Evolutionary conservation across 2,329 filamentous ascomycete genomes (phyloP).

Genomic region (Nigrograna mackinnonii): DNA sequence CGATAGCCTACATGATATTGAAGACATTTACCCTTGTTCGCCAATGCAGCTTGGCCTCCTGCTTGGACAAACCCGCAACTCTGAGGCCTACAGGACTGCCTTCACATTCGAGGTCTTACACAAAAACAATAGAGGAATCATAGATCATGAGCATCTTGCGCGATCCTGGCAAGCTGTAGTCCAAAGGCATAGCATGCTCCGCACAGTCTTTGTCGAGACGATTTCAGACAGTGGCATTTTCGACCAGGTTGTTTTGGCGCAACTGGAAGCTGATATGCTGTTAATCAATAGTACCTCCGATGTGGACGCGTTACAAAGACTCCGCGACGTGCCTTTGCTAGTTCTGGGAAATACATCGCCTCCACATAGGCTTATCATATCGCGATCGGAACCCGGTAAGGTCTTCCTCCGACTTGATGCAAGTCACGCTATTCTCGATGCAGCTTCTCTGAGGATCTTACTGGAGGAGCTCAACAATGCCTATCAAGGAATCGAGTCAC

Average conservation of each 20-base stretch:
- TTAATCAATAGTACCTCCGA: too few species aligned
- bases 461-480: slow-evolving; percentile 16
- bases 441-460: slow-evolving; percentile 45
- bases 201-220: slow-evolving; percentile 22
- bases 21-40: slow-evolving; percentile 43
- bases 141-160: slow-evolving; percentile 11
- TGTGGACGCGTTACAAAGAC: slow-evolving; percentile 5
- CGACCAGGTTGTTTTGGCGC: slow-evolving; percentile 11
- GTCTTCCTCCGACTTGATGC: slow-evolving; percentile 50
- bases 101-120: neutral
- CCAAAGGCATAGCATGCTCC: slow-evolving; percentile 16
- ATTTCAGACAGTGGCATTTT: slow-evolving; percentile 9
- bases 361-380: slow-evolving; percentile 45
- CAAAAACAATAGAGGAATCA: too few species aligned
- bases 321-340: slow-evolving; percentile 6
- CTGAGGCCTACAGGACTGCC: neutral
- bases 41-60: slow-evolving; percentile 37
- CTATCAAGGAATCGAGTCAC: slow-evolving; percentile 14
- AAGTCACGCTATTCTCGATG: slow-evolving; percentile 56
- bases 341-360: too few species aligned
- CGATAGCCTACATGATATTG: slow-evolving; percentile 36
- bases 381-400: slow-evolving; percentile 33
- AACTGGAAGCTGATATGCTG: too few species aligned
- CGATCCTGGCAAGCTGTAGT: slow-evolving; percentile 16
- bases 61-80: slow-evolving; percentile 10